phyloP scores from a whole-genome alignment of 1,284 basidiomycete genomes.

The Microbotryum intermedium region DNA sequence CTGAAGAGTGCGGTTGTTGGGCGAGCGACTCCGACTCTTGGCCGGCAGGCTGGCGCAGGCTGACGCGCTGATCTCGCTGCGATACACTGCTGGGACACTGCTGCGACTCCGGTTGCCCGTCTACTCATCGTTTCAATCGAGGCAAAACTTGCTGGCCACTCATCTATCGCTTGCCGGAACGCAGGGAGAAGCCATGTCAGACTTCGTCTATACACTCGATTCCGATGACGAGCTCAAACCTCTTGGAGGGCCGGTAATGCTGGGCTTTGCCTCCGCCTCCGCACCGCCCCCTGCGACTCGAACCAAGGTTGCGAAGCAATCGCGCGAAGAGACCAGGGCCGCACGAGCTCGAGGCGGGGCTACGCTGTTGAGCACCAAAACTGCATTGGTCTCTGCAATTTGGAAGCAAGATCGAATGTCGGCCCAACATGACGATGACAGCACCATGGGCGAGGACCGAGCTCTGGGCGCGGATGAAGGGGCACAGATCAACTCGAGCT shows the following conservation, averaged over 20 bases:
- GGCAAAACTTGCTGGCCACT: too few relatives aligned
- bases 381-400: conserved; percentile 10
- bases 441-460: conserved; percentile 26
- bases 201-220: conserved; percentile 72
- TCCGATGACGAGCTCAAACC: conserved; percentile 56
- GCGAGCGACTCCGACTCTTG: too few relatives aligned
- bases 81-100: too few relatives aligned
- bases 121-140: too few relatives aligned
- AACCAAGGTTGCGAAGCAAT: conserved; percentile 6
- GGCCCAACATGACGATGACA: conserved; percentile 11
- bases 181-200: conserved; percentile 35
- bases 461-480: conserved; percentile 47
- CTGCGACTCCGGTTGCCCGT: too few relatives aligned
- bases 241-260: conserved; percentile 10
- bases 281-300: background rate
- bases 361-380: conserved; percentile 31
- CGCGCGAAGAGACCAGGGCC: conserved; percentile 5
- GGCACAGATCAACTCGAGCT: conserved; percentile 64
- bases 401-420: background rate
- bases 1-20: too few relatives aligned
- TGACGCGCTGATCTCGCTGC: too few relatives aligned
- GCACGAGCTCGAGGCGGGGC: conserved; percentile 19
- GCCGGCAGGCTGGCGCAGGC: too few relatives aligned
- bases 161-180: too few relatives aligned
- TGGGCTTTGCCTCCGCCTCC: background rate